Percentiles rank a stretch among this genome's conserved stretches.
Evolutionary conservation across 352 stramenopile genomes (phyloP).

Genomic region (Thalassiosira delicatula): DNA sequence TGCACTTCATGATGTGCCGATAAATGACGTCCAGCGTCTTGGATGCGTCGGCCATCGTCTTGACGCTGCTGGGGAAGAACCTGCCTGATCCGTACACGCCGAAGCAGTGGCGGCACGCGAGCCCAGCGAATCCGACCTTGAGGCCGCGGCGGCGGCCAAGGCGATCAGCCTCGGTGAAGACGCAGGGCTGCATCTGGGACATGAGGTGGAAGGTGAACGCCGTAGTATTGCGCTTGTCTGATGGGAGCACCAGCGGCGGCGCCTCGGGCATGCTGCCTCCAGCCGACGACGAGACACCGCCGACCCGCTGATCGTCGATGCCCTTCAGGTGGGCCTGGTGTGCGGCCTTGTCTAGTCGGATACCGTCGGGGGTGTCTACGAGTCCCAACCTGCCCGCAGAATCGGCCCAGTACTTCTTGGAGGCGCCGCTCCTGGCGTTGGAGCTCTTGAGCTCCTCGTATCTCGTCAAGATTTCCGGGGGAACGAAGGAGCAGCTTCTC

Average conservation of each 20-base stretch:
- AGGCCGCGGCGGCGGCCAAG: conserved; percentile 74
- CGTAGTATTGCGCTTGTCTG: conserved; percentile 74
- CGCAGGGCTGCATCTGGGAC: conserved; percentile 77
- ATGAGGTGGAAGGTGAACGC: conserved; percentile 79
- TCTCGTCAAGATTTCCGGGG: conserved; percentile 57
- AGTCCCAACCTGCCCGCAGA: conserved; percentile 76
- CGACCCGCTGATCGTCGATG: too few species aligned
- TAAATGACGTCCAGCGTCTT: conserved; percentile 80
- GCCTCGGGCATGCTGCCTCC: conserved; percentile 6
- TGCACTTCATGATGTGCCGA: conserved; percentile 79
- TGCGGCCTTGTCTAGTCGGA: conserved; percentile 70
- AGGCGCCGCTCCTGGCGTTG: conserved; percentile 68
- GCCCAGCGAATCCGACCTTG: conserved; percentile 71
- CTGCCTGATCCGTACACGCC: conserved; percentile 73
- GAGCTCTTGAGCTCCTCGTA: conserved; percentile 78
- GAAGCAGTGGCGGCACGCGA: conserved; percentile 80
- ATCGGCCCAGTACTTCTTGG: conserved; percentile 80
- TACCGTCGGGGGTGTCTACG: conserved; percentile 74
- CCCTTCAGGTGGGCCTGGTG: conserved; percentile 24
- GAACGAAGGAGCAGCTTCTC: conserved; percentile 74
- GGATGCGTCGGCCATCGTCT: conserved; percentile 78
- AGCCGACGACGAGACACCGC: too few species aligned
- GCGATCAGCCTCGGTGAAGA: conserved; percentile 79
- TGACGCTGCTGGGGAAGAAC: conserved; percentile 81
- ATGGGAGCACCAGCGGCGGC: conserved; percentile 56